Conservation (phyloP, 225 moss, liverwort and hornwort species). For the Marchantia paleacea region DNA sequence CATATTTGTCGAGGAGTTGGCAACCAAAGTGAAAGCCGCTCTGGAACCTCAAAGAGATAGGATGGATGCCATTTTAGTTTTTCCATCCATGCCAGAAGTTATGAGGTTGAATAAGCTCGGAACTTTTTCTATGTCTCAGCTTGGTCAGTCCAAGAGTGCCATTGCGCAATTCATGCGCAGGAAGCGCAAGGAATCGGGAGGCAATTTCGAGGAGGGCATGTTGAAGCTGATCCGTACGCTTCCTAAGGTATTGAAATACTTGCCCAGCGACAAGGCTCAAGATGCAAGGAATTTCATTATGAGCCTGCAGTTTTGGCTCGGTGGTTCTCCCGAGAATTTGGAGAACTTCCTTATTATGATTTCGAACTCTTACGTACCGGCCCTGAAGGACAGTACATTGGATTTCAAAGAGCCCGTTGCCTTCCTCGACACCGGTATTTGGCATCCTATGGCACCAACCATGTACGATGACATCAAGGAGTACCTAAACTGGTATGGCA, state of each 20-base stretch:
- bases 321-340: conserved; percentile 93
- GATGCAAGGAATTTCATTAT: conserved; percentile 96
- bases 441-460: conserved; percentile 96
- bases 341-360: conserved; percentile 98
- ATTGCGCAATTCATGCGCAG: conserved; percentile 96
- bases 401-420: conserved; percentile 73
- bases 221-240: conserved; percentile 88
- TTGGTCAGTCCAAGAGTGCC: conserved; percentile 95
- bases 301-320: conserved; percentile 99
- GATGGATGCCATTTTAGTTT: conserved; percentile 87
- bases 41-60: conserved; percentile 77
- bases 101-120: conserved; percentile 97
- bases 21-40: conserved; percentile 75
- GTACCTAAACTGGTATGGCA: conserved; percentile 89
- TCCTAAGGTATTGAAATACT: conserved; percentile 86
- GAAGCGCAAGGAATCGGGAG: conserved; percentile 93
- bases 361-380: conserved; percentile 75
- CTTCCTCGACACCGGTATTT: conserved; percentile 85
- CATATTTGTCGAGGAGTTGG: conserved; percentile 93
- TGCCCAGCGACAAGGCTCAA: conserved; percentile 89
- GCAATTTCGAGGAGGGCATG: conserved; percentile 97
- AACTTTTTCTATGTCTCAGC: conserved; percentile 94
- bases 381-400: conserved; percentile 46
- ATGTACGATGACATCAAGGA: conserved; percentile 98
- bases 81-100: conserved; percentile 98